Conservation (phyloP, 2,329 filamentous ascomycete genomes). For the Alternaria solani region DNA sequence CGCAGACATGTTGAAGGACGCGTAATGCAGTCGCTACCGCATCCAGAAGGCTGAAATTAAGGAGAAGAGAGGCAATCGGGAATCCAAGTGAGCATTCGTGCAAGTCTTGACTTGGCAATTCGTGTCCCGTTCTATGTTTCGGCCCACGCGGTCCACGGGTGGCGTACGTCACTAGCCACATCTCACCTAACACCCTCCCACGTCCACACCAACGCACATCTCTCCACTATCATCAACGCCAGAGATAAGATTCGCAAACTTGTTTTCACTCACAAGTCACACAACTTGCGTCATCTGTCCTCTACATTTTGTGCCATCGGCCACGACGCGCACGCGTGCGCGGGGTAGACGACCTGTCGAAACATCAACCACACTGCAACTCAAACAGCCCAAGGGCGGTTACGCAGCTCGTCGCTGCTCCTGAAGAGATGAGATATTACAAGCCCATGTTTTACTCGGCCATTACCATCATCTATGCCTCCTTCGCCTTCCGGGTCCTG, state of each 20-base stretch:
- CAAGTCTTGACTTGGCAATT: slow-evolving; percentile 47
- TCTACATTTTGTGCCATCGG: background rate
- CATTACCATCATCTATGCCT: slow-evolving; percentile 24
- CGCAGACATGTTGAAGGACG: slow-evolving; percentile 40
- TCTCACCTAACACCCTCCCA: background rate
- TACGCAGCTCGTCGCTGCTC: background rate
- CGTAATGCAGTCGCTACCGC: slow-evolving; percentile 18
- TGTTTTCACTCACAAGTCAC: background rate
- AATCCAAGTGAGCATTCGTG: slow-evolving; percentile 34
- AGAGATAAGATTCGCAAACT: background rate
- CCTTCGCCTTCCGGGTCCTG: slow-evolving; percentile 27
- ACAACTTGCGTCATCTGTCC: background rate
- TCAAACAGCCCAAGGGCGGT: background rate
- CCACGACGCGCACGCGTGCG: slow-evolving; percentile 1
- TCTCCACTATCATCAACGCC: background rate
- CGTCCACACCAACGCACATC: background rate
- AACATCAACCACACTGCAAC: background rate
- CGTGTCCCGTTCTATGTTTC: slow-evolving; percentile 47
- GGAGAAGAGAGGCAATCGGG: slow-evolving; percentile 9
- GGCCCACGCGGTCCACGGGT: slow-evolving; percentile 30
- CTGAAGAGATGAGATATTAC: slow-evolving; percentile 23
- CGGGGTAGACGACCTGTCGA: slow-evolving; percentile 8
- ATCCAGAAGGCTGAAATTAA: slow-evolving; percentile 7
- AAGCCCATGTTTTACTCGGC: slow-evolving; percentile 28
- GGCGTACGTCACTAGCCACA: slow-evolving; percentile 39